These are phyloP conservation scores for Scleromitrula shiraiana DNA, from an alignment of 2,329 filamentous ascomycete species.

Conservation along the genomic window DNA sequence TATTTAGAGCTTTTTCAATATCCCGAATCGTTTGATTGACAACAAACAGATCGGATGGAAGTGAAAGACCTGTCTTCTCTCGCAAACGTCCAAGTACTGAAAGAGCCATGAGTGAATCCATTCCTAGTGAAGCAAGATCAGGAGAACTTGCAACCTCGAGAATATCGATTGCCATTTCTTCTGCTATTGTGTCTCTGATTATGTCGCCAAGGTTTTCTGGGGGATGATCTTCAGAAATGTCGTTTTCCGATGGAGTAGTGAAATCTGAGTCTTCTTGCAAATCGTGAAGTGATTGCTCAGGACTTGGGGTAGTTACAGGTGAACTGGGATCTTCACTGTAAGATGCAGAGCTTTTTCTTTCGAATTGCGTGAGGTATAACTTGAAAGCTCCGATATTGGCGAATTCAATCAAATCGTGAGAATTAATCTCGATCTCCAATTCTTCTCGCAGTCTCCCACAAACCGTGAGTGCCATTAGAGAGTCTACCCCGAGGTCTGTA, in stretches of 20 bases:
- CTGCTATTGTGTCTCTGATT: constrained; percentile 59
- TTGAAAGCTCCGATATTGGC: constrained; percentile 44
- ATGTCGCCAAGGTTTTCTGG: constrained; percentile 40
- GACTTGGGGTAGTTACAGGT: constrained; percentile 2
- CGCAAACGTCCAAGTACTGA: constrained; percentile 47
- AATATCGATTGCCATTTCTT: constrained; percentile 63
- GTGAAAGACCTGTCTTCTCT: constrained; percentile 44
- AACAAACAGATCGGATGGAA: constrained; percentile 53
- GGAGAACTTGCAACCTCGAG: constrained; percentile 50
- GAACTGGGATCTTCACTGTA: constrained; percentile 8
- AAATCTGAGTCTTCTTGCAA: constrained; percentile 29
- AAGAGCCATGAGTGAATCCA: constrained; percentile 52
- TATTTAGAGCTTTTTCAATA: constrained; percentile 55
- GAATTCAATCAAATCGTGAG: constrained; percentile 33
- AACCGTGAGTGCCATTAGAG: constrained; percentile 52
- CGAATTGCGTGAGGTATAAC: constrained; percentile 34
- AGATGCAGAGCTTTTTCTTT: constrained; percentile 18
- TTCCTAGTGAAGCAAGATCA: constrained; percentile 47
- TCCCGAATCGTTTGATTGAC: constrained; percentile 56
- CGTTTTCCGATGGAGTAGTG: constrained; percentile 39
- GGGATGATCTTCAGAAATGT: constrained; percentile 42
- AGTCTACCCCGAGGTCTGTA: constrained; percentile 50
- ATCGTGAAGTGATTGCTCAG: constrained; percentile 3
- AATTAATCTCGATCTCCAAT: constrained; percentile 43
- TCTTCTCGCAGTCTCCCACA: constrained; percentile 50